Conservation (phyloP, 1,284 basidiomycete species). For the Puccinia novopanici region DNA sequence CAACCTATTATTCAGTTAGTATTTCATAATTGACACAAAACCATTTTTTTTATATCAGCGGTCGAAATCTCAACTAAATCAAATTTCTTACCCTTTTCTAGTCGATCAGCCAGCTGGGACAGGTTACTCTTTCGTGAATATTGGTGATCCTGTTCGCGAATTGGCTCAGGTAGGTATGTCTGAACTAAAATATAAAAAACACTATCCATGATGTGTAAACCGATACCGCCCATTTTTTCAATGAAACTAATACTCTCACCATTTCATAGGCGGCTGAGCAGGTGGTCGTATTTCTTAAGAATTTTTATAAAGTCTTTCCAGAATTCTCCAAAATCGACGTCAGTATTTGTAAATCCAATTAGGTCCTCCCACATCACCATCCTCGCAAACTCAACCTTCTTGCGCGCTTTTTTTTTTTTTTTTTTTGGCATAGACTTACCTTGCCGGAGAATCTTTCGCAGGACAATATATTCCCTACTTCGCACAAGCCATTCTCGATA, state of each 20-base stretch:
- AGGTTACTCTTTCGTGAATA: constrained; percentile 84
- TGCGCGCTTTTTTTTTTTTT: background rate
- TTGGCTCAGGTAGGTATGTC: constrained; percentile 63
- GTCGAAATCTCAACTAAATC: background rate
- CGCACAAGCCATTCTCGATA: constrained; percentile 62
- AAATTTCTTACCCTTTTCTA: background rate
- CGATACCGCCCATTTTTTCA: background rate
- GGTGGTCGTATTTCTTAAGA: constrained; percentile 77
- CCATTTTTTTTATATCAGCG: background rate
- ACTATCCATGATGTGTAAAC: background rate
- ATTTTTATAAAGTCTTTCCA: constrained; percentile 88
- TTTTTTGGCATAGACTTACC: constrained; percentile 68
- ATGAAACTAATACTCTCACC: background rate
- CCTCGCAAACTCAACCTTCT: background rate
- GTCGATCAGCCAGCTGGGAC: constrained; percentile 95
- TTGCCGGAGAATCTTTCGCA: constrained; percentile 92
- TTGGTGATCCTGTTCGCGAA: constrained; percentile 79
- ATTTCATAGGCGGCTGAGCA: constrained; percentile 70
- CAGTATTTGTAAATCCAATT: constrained; percentile 21
- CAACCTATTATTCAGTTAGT: constrained; percentile 77
- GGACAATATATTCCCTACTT: constrained; percentile 99
- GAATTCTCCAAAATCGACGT: constrained; percentile 75
- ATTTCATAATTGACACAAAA: background rate
- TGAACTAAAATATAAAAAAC: background rate
- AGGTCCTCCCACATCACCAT: background rate